Evolutionary conservation across 2,329 filamentous ascomycete species (phyloP).

Genomic region (Penicillium polonicum): DNA sequence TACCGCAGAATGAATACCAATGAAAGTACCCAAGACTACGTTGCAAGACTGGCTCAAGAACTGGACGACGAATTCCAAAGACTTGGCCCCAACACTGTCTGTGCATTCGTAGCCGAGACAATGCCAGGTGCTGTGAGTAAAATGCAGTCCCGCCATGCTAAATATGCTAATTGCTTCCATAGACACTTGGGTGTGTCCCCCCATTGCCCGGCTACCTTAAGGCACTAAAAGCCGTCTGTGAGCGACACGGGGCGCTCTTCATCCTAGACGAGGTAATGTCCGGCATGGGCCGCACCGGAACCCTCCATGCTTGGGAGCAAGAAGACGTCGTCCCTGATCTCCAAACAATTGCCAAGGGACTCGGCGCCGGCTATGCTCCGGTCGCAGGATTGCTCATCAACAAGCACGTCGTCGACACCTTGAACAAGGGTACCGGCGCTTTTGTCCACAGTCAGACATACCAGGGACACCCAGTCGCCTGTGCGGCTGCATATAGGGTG

Average conservation of each 20-base stretch:
- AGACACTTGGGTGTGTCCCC: conserved; percentile 53
- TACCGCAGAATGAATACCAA: conserved; percentile 54
- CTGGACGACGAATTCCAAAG: conserved; percentile 64
- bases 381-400: conserved; percentile 54
- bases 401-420: conserved; percentile 47
- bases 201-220: conserved; percentile 55
- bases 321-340: conserved; percentile 56
- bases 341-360: conserved; percentile 57
- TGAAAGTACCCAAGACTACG: conserved; percentile 58
- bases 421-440: conserved; percentile 43
- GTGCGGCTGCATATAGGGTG: conserved; percentile 52
- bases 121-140: conserved; percentile 47
- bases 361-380: conserved; percentile 55
- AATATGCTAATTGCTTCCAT: neutral
- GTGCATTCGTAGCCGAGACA: conserved; percentile 63
- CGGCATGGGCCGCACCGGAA: conserved; percentile 56
- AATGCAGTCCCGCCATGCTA: neutral
- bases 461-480: conserved; percentile 54
- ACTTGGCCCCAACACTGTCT: conserved; percentile 63
- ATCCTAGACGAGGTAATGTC: conserved; percentile 53
- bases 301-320: conserved; percentile 57
- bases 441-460: conserved; percentile 60
- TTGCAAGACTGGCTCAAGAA: conserved; percentile 58
- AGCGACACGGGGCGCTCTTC: conserved; percentile 55
- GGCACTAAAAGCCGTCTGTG: conserved; percentile 55